Percentiles rank a stretch among this genome's conserved stretches.
These are phyloP conservation scores for Fusarium nurragi DNA, from an alignment of 2,329 filamentous ascomycete genomes.

Conservation along the genomic window DNA sequence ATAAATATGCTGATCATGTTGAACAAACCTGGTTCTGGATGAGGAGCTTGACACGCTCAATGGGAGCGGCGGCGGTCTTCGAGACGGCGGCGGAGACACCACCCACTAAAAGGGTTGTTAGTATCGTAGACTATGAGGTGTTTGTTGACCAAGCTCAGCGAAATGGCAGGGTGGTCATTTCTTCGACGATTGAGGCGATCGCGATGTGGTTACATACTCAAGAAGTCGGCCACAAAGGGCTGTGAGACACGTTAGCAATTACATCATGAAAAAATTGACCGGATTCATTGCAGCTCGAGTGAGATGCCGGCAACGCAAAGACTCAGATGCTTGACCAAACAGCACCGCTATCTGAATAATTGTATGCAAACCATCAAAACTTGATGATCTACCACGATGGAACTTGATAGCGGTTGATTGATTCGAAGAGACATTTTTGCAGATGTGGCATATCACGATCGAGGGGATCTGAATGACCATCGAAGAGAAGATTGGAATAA, in stretches of 20 bases:
- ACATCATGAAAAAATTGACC: background rate
- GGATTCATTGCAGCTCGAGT: background rate
- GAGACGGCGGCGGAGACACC: slow-evolving; percentile 99
- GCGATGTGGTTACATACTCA: slow-evolving; percentile 77
- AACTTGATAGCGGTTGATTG: slow-evolving; percentile 7
- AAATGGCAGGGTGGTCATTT: background rate
- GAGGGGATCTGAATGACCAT: slow-evolving; percentile 8
- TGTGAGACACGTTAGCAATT: slow-evolving; percentile 52
- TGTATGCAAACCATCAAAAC: background rate
- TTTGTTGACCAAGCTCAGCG: slow-evolving; percentile 11
- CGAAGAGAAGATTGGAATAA: slow-evolving; percentile 38
- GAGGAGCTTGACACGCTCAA: slow-evolving; percentile 99
- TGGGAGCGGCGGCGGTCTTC: slow-evolving; percentile 99
- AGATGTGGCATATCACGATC: slow-evolving; percentile 45
- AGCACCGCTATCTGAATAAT: background rate
- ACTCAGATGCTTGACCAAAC: background rate
- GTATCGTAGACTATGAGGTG: slow-evolving; percentile 8
- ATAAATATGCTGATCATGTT: background rate
- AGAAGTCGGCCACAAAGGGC: slow-evolving; percentile 97
- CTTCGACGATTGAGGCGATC: slow-evolving; percentile 22
- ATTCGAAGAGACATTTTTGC: slow-evolving; percentile 33
- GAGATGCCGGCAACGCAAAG: slow-evolving; percentile 12
- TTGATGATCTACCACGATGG: slow-evolving; percentile 31
- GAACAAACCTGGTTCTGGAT: slow-evolving; percentile 98
- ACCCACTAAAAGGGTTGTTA: slow-evolving; percentile 76